Evolutionary conservation across 306 rosid species (phyloP), one percentile per base, ranked within the genome.

Genomic region (peach (Prunus persica)): DNA sequence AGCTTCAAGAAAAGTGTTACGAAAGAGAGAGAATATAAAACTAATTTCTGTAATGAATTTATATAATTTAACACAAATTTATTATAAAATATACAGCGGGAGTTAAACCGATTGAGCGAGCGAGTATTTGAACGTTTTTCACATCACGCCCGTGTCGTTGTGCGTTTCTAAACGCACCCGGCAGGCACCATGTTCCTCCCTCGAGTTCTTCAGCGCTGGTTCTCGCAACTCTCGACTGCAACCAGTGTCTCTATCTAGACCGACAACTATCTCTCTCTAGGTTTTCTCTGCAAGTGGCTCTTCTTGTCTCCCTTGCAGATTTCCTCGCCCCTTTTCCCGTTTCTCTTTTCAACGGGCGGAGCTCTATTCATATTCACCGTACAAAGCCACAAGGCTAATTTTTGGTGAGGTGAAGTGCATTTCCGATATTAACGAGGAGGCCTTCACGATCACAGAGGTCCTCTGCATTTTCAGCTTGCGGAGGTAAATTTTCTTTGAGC

Each of bases 351-450:
- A 2, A 19, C 43, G 41, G 71, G 43, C 43, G 9, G 43, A 16
- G 65, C 46, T 32, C n/a, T 54, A 11, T 74, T 41, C 56, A 2
- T 63, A 13, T 54, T 16, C 66, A 16, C 77, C 57, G 47, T 43
- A 22, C 30, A 62, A 30, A 18, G 55, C 32, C 14, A 41, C 41
- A 49, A 3, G 54, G 50, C 28, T 7, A 16, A 52, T 30, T 62
- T 69, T 65, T 58, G 27, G 69, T 47, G 75, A 32, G 75, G 45
- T 63, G 45, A 57, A 72, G 76, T 24, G 54, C 81, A 72, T 76
- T 72, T 25, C 58, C 58, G 27, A 27, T 58, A 8, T 54, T 55
- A 19, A 8, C 45, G 43, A 67, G 16, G 52, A 46, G 73, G 24
- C 43, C 62, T 72, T 18, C 43, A 54, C 38, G 47, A 71, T 67